Evolutionary conservation across 2,329 filamentous ascomycete genomes (phyloP), one percentile per base, ranked within the genome.

Genomic region (Stagonosporopsis chrysanthemi): DNA sequence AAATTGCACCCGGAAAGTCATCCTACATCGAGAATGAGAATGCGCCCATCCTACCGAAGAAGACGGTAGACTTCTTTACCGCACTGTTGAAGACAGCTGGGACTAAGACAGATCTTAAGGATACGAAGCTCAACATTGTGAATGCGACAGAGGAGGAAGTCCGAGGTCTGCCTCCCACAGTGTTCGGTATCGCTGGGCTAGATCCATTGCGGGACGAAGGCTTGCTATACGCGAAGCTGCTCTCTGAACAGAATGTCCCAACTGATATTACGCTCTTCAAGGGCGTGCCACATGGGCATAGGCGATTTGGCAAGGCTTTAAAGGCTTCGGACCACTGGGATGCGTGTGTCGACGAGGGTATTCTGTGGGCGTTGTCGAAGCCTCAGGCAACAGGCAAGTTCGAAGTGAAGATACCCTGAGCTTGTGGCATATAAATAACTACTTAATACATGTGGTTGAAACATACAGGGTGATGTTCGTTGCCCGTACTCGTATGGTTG

Each of bases 201-300:
- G 82, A 84, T 61, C 81, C 82, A 0, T 64, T 81, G 33, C 73
- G 82, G 24, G 82, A 84, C 31, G 82, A 84, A 56, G 81, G 72
- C 1, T 65, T 83, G 38, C 69, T 84, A 2, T 80, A 82, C 33
- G 80, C 80, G 44, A 72, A 80, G 45, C 24, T 77, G 12, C 61
- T 82, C 36, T 59, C 75, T 6, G 74, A 79, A 24, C 67, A 79
- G 46, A 80, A 80, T 75, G 81, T 86, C 0, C 78, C 83, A 0
- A 84, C 82, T 0, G 71, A 82, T 51, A 69, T 81, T 0, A 72
- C 78, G 52, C 60, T 86, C 0, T 85, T 84, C 66, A 78, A 74
- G 24, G 83, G 84, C 0, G 69, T 86, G 0, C 84, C 84, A 0
- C 84, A 86, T 70, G 80, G 79, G 0, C 84, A 84, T 62, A 69